Base-by-base conservation (phyloP, 345 rosid genomes). In the Murraya koenigii region DNA sequence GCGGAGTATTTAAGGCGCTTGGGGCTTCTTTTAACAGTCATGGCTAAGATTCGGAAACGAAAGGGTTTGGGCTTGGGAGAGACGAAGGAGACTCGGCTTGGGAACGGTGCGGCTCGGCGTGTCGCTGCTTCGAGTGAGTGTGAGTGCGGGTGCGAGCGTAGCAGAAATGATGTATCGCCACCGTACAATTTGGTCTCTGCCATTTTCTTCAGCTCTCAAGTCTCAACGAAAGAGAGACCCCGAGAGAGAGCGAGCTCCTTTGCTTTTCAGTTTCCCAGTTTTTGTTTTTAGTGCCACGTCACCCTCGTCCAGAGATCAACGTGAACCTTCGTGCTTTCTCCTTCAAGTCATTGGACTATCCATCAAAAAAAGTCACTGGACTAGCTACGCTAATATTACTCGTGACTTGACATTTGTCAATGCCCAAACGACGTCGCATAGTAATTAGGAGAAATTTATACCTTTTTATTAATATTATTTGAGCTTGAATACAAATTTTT, bases 1-100 rank as follows among this genome's bases (percentile, higher is more conserved):
- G 93, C 78, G 10, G 91, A 83, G 85, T 95, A 95, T 60, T 93
- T 95, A 82, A 95, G 95, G 69, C 98, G 97, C 86, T 95, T 95
- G 25, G 98, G 99, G 85, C 88, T 93, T 83, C 90, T 87, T 86
- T 92, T 95, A 61, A 85, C 85, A 4, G 94, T 86, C 83, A 93
- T 80, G 35, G 91, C 84, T 19, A 85, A 47, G 74, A 86, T 80
- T 1, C 39, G 77, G 62, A 78, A 71, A 32, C 78, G 80, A 52
- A 77, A n/a, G 63, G 55, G 71, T 35, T 81, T 85, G 32, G 64
- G 78, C 30, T 77, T 74, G 58, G 23, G 49, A 44, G 5, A 13
- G 49, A 44, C 38, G 41, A 83, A 86, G 52, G 79, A 83, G 68
- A 81, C 76, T 11, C 77, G 70, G 82, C 56, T 25, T 2, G 77